phyloP scores from a whole-genome alignment of 176 grass and related monocot genomes.

The Oryza rufipogon region DNA sequence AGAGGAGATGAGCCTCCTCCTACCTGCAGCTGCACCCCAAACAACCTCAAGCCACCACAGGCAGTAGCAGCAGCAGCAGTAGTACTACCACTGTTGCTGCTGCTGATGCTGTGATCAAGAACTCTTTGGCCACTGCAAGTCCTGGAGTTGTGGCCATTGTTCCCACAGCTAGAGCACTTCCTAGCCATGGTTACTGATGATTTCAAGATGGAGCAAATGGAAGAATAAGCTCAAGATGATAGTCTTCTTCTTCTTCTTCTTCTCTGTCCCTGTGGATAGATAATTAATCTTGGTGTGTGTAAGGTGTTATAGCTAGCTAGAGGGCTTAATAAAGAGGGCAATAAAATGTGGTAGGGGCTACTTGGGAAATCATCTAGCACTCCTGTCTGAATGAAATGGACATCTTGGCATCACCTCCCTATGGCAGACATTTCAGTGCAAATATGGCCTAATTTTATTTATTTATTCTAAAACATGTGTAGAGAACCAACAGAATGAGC shows the following conservation, averaged over 20 bases:
- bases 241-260: background rate
- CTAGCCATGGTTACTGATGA: slow-evolving; percentile 53
- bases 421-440: slow-evolving; percentile 16
- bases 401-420: slow-evolving; percentile 18
- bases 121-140: slow-evolving; percentile 56
- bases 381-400: slow-evolving; percentile 31
- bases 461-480: background rate
- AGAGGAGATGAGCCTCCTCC: slow-evolving; percentile 45
- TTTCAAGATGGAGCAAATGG: background rate
- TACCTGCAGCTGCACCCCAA: slow-evolving; percentile 74
- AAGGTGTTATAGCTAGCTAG: slow-evolving; percentile 13
- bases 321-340: slow-evolving; percentile 24
- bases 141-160: slow-evolving; percentile 83
- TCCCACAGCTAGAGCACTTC: slow-evolving; percentile 78
- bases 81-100: background rate
- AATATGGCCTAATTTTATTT: background rate
- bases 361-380: slow-evolving; percentile 20
- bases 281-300: slow-evolving; percentile 20
- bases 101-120: background rate
- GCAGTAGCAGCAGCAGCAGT: background rate
- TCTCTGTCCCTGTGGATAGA: background rate
- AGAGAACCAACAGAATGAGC: slow-evolving; percentile 20
- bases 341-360: slow-evolving; percentile 13
- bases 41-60: slow-evolving; percentile 54
- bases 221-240: slow-evolving; percentile 14